Conservation (phyloP, 768 basidiomycete genomes). For the Leccinellum luteum region DNA sequence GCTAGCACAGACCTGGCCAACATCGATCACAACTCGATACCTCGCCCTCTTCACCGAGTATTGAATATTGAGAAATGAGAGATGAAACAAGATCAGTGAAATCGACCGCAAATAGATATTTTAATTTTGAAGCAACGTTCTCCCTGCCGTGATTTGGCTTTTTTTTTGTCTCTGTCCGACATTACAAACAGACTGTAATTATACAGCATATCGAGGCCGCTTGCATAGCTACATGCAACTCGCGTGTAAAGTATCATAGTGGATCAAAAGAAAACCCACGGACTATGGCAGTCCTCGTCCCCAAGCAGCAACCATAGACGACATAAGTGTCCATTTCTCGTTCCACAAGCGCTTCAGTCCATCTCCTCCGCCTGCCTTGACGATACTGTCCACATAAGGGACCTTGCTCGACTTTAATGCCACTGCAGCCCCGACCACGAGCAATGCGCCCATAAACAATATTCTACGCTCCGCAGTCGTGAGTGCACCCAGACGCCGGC, state of each 20-base stretch:
- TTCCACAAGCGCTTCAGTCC: conserved; percentile 25
- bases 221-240: not conserved
- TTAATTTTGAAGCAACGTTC: not conserved
- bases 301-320: conserved; percentile 27
- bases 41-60: not conserved
- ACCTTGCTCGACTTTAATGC: conserved; percentile 34
- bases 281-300: conserved; percentile 25
- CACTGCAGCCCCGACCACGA: conserved; percentile 70
- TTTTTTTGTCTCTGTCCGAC: not conserved
- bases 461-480: conserved; percentile 27
- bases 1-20: not conserved
- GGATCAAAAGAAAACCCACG: not conserved
- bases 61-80: not conserved
- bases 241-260: not conserved
- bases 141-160: not conserved
- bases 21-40: not conserved
- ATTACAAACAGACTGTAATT: not conserved
- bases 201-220: not conserved
- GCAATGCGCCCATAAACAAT: conserved; percentile 61
- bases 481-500: conserved; percentile 24
- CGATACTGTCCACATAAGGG: conserved; percentile 13
- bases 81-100: not conserved
- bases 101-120: not conserved
- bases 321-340: conserved; percentile 19
- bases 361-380: conserved; percentile 13